phyloP scores from a whole-genome alignment of 2,329 filamentous ascomycete genomes.

The Fusarium coffeatum region DNA sequence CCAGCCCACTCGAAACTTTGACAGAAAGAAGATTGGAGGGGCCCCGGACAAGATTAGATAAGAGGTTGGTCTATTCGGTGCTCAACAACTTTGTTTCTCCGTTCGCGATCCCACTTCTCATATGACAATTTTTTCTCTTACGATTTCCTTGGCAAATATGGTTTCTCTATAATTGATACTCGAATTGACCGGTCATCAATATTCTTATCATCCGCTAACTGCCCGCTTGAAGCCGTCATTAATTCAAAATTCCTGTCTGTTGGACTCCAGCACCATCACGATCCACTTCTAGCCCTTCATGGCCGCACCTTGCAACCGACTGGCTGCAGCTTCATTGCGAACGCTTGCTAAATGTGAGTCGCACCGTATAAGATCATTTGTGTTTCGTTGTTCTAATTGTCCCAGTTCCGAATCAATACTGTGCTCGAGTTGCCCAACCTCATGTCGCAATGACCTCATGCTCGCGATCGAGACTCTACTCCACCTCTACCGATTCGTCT shows the following conservation, averaged over 20 bases:
- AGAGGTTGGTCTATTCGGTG: conserved; percentile 40
- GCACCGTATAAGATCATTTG: background rate
- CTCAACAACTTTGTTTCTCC: conserved; percentile 45
- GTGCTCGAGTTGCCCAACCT: conserved; percentile 14
- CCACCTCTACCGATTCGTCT: conserved; percentile 44
- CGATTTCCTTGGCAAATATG: conserved; percentile 31
- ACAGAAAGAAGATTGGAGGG: conserved; percentile 40
- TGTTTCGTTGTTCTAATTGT: conserved; percentile 21
- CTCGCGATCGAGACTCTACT: conserved; percentile 41
- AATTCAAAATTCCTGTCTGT: conserved; percentile 20
- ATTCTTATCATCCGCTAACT: background rate
- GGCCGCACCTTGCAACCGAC: conserved; percentile 41
- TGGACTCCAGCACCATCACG: background rate
- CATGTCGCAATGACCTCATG: conserved; percentile 32
- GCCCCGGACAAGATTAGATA: conserved; percentile 45
- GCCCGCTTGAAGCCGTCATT: conserved; percentile 1
- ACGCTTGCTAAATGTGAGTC: conserved; percentile 40
- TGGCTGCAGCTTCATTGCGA: conserved; percentile 40
- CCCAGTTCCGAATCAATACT: conserved; percentile 32
- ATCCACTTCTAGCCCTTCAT: conserved; percentile 41
- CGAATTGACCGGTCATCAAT: conserved; percentile 1
- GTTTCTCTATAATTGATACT: conserved; percentile 26
- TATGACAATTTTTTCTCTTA: conserved; percentile 30
- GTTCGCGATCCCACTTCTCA: conserved; percentile 42
- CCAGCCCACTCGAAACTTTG: background rate